Base-by-base conservation (phyloP, 2,329 filamentous ascomycete genomes). In the Penicillium sp. region DNA sequence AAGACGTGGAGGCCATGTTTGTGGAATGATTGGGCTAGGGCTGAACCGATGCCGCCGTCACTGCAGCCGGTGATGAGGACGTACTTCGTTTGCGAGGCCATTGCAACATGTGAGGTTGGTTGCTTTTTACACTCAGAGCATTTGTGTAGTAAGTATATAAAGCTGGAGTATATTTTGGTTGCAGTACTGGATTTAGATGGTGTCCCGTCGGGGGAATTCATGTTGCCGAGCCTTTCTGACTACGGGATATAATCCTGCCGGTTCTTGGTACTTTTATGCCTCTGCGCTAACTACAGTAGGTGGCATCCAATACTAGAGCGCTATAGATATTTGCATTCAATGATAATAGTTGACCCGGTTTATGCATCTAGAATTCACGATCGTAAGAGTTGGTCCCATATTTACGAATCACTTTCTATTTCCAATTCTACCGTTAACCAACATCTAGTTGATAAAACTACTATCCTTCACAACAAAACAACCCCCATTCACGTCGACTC, bases 1-100 rank as follows among this genome's bases (percentile, higher is more conserved):
- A 79, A 78, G 47, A 82, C 79, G 7, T 71, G 72, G 22, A 75
- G 68, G 13, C 75, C 76, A 22, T 66, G 69, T 7, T 64, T 59
- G 19, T 76, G 75, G 59, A 81, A 80, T 7, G 63, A 68, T 26
- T 72, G 61, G 7, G 70, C 79, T 1, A 82, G 68, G 3, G 77
- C 73, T 22, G 72, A 67, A 28, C 79, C 79, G 24, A 82, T 74
- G 2, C 80, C 78, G 19, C 78, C 78, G 9, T 63, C 64, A 59
- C 73, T 73, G 65, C 78, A 80, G 37, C 78, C 78, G 15, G 78
- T 80, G 38, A 81, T 77, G 15, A 81, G 72, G 24, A 17, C 44
- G 24, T 47, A 47, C 13, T 28, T 28, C 8, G 13, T 47, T 17
- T 47, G 44, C 9, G 44, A 26, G 12, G 4, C 24, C 17, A n/a